phyloP scores from a whole-genome alignment of 2,329 filamentous ascomycete species.

The Calonectria honghensis region DNA sequence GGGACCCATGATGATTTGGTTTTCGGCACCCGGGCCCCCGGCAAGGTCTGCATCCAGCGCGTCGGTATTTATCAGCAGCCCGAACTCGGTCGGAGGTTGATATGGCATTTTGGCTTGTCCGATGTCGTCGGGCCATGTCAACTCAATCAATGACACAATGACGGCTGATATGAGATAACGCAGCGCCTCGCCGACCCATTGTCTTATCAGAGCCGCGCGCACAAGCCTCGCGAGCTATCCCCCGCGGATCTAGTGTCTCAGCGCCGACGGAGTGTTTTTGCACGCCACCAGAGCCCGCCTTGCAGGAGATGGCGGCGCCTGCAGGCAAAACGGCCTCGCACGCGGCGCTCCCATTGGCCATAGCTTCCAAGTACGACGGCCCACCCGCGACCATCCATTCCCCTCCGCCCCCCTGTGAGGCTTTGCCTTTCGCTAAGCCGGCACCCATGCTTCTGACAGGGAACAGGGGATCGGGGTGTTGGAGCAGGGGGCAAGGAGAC shows the following conservation, averaged over 20 bases:
- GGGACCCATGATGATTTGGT: constrained; percentile 9
- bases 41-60: constrained; percentile 14
- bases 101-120: background rate
- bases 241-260: constrained; percentile 49
- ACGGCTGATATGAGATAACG: constrained; percentile 19
- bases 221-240: constrained; percentile 43
- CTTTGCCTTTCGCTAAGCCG: constrained; percentile 45
- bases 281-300: constrained; percentile 43
- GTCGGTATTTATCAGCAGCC: constrained; percentile 21
- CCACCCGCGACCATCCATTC: constrained; percentile 35
- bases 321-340: constrained; percentile 44
- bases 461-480: constrained; percentile 38
- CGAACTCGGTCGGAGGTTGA: constrained; percentile 17
- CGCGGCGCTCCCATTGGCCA: constrained; percentile 42
- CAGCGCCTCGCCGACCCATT: background rate
- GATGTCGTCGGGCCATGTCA: constrained; percentile 22
- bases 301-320: constrained; percentile 35
- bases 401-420: constrained; percentile 39
- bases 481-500: constrained; percentile 25
- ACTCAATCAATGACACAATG: constrained; percentile 31
- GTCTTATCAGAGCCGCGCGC: constrained; percentile 49
- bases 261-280: constrained; percentile 35
- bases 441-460: constrained; percentile 42
- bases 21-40: constrained; percentile 5
- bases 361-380: constrained; percentile 24